Percentiles rank a stretch among this genome's conserved stretches.
These are phyloP conservation scores for Solanum habrochaites DNA, from an alignment of 257 asterid species.

Conservation along the genomic window DNA sequence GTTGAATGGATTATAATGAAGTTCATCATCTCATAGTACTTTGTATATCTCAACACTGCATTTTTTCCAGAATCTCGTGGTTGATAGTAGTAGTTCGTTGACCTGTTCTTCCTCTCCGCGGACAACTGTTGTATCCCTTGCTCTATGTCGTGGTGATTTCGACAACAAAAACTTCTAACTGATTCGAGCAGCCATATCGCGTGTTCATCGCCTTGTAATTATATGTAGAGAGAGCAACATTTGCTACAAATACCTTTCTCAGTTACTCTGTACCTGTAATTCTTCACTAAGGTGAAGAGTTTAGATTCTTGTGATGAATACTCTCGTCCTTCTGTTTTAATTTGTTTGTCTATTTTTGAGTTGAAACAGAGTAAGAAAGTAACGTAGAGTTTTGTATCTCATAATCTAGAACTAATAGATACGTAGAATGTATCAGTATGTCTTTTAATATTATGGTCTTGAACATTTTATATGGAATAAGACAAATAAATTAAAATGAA, in stretches of 20 bases:
- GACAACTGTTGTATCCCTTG: background rate
- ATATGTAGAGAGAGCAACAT: background rate
- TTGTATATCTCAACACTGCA: background rate
- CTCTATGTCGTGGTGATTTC: background rate
- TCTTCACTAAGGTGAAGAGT: background rate
- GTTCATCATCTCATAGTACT: background rate
- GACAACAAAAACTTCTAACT: background rate
- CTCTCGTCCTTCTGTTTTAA: background rate
- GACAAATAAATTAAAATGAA: background rate
- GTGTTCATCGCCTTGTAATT: background rate
- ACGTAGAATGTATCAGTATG: background rate
- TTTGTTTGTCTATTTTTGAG: background rate
- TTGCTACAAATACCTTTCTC: background rate
- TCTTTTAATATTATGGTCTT: background rate
- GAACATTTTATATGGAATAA: background rate
- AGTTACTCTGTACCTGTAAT: background rate
- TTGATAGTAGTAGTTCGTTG: background rate
- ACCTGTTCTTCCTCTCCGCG: background rate
- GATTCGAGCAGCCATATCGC: background rate
- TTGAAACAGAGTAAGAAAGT: background rate
- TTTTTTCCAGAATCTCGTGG: background rate
- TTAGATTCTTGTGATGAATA: background rate
- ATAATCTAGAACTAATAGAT: background rate
- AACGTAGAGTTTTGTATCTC: background rate
- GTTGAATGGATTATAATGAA: background rate